Base-by-base conservation (phyloP, 208 protist genomes). In the Acanthamoeba culbertsoni region DNA sequence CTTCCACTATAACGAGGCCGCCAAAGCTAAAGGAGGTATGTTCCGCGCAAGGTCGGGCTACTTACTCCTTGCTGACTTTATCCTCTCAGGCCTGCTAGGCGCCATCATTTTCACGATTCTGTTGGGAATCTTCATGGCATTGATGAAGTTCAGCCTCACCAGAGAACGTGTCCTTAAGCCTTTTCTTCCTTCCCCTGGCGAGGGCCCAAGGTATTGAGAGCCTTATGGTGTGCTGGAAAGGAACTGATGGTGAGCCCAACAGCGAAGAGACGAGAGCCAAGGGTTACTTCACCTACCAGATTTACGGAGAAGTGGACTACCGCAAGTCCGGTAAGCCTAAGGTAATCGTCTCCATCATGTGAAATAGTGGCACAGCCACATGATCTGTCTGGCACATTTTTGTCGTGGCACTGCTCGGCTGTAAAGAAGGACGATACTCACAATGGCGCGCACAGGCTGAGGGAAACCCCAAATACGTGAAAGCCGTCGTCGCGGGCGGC, bases 1-100 rank as follows among this genome's bases (percentile, higher is more conserved):
- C 45, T 91, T 91, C 45, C 77, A 71, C 77, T 88, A 93, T n/a
- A 77, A 86, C 68, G 89, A 93, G 40, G 20, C 1, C 71, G 33
- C 42, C 43, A 45, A 63, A 51, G 31, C 46, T 18, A 62, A 35
- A 31, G 55, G 55, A 59, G n/a, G 8, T 28, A 57, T 45, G 26
- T 51, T 12, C 7, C 57, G 14, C 57, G n/a, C 57, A 3, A 8
- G 14, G 18, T 10, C 5, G 10, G 14, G 33, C 0, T 77, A 43
- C 33, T 10, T 6, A 2, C 33, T 10, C 6, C 5, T 77, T 18
- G 31, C 16, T 4, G 14, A 28, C 10, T 31, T 2, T 28, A 16
- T 42, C 63, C 31, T 42, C 33, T 4, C 65, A 77, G 65, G 65
- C 23, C 20, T 88, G 31, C 28, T 88, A 18, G 40, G 23, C 23